A percentile compares a stretch with the other conserved stretches of the same genome.
Conservation (phyloP, 2,329 filamentous ascomycete species). For the Harringtonia lauricola region DNA sequence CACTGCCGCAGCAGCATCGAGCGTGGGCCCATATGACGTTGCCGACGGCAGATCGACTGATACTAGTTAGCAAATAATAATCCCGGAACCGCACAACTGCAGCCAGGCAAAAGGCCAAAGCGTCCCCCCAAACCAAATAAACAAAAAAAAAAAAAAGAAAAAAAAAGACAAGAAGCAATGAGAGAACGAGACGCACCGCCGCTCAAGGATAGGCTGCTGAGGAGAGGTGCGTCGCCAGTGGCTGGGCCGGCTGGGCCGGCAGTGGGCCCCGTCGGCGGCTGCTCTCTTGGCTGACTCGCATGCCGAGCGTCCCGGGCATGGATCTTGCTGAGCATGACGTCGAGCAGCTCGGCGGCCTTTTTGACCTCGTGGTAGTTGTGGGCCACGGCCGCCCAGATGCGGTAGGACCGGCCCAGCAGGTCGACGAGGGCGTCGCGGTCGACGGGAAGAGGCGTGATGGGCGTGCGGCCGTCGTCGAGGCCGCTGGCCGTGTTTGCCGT, state of each 20-base stretch:
- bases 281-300: too few species aligned
- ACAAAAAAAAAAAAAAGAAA: not conserved
- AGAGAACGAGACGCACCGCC: not conserved
- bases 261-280: too few species aligned
- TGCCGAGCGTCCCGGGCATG: slow-evolving; percentile 1
- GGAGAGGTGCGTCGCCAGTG: not conserved
- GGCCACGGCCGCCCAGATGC: slow-evolving; percentile 32
- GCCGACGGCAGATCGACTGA: too few species aligned
- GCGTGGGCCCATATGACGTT: too few species aligned
- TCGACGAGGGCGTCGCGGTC: slow-evolving; percentile 22
- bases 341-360: slow-evolving; percentile 34
- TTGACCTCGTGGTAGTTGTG: slow-evolving; percentile 25
- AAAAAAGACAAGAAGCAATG: not conserved
- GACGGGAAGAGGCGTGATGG: slow-evolving; percentile 21
- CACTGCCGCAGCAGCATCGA: too few species aligned
- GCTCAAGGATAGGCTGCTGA: not conserved
- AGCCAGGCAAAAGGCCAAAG: too few species aligned
- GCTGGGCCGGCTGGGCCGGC: not conserved
- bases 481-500: not conserved
- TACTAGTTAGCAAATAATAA: too few species aligned
- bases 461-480: slow-evolving; percentile 2
- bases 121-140: too few species aligned
- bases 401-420: slow-evolving; percentile 29
- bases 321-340: slow-evolving; percentile 23
- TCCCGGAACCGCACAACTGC: too few species aligned